Evolutionary conservation across 129 eudicot genomes (phyloP), one percentile per base, ranked within the genome.

Genomic region (Deinandra increscens): DNA sequence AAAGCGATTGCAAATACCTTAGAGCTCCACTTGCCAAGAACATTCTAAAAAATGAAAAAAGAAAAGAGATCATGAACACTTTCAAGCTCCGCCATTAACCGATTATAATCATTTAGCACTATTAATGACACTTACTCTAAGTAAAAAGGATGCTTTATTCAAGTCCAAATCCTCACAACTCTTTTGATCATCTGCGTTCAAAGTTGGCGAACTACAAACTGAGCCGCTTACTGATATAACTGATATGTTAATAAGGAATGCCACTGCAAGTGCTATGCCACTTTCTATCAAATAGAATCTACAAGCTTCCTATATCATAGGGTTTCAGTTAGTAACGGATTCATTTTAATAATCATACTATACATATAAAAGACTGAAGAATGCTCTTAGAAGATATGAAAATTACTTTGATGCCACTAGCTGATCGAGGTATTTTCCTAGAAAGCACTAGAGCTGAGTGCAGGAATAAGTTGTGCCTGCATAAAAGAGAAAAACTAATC

Each of bases 401-500:
- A 14, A 4, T 78, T 81, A 94, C 99, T 61, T 87, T 94, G 76
- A 94, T 87, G 20, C 97, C 96, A 73, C 75, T 73, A 72, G 82
- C 91, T 49, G 99, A 94, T 60, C 99, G 72, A 64, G 99, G 99
- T 36, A 90, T 79, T 79, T 94, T 94, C 79, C 99, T 89, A 15
- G 99, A 94, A 69, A 94, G 96, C 70, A 94, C 99, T 66, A 94
- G 85, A 41, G 99, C 99, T 11, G 99, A 94, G 80, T 94, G 99
- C 50, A 94, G 91, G 76, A 94, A 94, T 56, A 94, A 92, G 82
- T 94, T 94, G 85, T 94, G 97, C 74, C 99, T 94, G 88, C 71
- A 86, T 42, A 45, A 60, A 66, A 58, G 17, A 58, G 29, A 38
- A 29, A 58, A 58, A 4, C 1, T 44, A 44, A 4, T 13, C 11